A percentile compares a stretch with the other conserved stretches of the same genome.
Evolutionary conservation across 1,284 basidiomycete genomes (phyloP).

Genomic region (Gymnopus androsaceus): DNA sequence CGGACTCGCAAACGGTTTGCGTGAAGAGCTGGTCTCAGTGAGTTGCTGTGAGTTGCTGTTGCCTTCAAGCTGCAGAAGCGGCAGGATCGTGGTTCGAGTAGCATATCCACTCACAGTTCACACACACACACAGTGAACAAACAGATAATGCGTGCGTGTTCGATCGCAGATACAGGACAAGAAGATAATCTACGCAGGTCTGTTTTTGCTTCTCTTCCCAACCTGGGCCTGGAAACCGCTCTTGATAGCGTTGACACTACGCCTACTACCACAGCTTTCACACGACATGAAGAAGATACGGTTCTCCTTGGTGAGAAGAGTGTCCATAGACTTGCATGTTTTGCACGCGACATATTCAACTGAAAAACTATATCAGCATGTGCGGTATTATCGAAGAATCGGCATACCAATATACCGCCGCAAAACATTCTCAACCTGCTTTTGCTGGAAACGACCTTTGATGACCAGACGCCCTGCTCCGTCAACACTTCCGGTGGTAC

Average conservation of each 20-base stretch:
- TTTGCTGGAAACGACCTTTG: constrained; percentile 97
- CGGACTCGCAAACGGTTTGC: no score
- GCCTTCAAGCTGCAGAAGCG: no score
- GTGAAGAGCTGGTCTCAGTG: no score
- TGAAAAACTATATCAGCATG: constrained; percentile 35
- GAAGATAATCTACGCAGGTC: constrained; percentile 43
- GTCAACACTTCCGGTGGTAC: constrained; percentile 95
- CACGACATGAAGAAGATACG: constrained; percentile 99
- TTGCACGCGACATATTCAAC: constrained; percentile 99
- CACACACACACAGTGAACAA: no score
- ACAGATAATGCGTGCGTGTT: no score
- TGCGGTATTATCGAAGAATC: constrained; percentile 3
- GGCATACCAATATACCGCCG: constrained; percentile 90
- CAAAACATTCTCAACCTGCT: constrained; percentile 97
- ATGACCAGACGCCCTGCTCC: constrained; percentile 93
- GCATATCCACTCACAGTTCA: no score
- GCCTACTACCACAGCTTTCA: constrained; percentile 89
- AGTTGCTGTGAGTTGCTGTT: no score
- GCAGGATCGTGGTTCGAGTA: no score
- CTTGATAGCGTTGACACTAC: constrained; percentile 97
- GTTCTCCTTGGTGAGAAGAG: constrained; percentile 95
- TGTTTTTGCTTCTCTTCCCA: constrained; percentile 79
- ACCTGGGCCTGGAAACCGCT: constrained; percentile 98
- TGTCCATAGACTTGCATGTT: constrained; percentile 99
- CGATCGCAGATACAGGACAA: no score